Base-by-base conservation (phyloP, 805 yeast species). In the Lipomyces sp. region DNA sequence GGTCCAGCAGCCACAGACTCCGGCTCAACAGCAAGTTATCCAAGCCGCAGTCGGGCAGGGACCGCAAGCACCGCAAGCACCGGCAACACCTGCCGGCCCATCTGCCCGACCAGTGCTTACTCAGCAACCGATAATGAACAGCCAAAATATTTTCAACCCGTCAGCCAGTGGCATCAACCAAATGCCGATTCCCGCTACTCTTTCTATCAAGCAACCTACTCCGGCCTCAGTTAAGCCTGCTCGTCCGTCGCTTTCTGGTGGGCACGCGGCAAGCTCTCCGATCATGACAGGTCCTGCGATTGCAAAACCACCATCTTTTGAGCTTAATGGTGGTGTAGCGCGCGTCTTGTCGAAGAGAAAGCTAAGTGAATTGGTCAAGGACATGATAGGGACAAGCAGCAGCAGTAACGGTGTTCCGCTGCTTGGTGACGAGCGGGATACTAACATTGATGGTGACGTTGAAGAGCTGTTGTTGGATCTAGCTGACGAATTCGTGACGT, bases 401-500 rank as follows among this genome's bases (percentile, higher is more conserved):
- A 76, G 53, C 50, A 53, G 57, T 34, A 53, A 48, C 29, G 65
- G 65, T 24, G 65, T 56, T 6, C 57, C 63, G 5, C 18, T 79
- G 1, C 73, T 76, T 18, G 82, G 82, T 30, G 97, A 97, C 53
- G 98, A 94, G 75, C 90, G 94, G 18, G 96, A 92, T 73, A 87
- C 96, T 4, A 84, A 84, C 3, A 90, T 95, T 64, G 99, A 94
- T 77, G 98, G 98, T 34, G 98, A 95, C 76, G 97, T 92, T 18
- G 97, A 93, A 77, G 98, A 94, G 72, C 80, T 95, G 51, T 79
- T 95, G 45, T 81, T 95, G 55, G 99, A 95, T 77, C 80, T 95
- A 58, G 98, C 99, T 0, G 99, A 95, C 77, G 98, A 95, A 75
- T 95, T 95, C 75, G 95, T 95, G 15, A 85, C 90, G 6, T 88